Percentiles rank a stretch among this genome's conserved stretches.
Conservation (phyloP, 768 basidiomycete genomes). For the Amanita polypyramis region DNA sequence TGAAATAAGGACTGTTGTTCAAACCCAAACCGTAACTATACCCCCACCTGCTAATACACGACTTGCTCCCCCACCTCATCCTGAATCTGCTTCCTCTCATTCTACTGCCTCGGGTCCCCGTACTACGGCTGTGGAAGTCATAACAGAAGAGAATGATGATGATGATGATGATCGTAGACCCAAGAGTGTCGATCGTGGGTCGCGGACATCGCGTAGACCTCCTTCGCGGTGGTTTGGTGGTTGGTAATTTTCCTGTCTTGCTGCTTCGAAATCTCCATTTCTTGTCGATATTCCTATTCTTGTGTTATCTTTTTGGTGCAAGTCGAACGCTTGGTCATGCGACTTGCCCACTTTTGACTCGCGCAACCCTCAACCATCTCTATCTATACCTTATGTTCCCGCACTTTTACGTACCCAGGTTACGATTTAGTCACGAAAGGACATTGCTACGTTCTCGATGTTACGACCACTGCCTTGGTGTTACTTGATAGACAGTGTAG, state of each 20-base stretch:
- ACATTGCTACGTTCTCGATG: slow-evolving; percentile 14
- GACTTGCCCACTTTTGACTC: neutral
- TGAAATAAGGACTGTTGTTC: slow-evolving; percentile 55
- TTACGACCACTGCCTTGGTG: slow-evolving; percentile 15
- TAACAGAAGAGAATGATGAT: slow-evolving; percentile 48
- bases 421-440: slow-evolving; percentile 2
- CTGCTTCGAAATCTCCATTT: slow-evolving; percentile 23
- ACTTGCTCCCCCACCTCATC: slow-evolving; percentile 61
- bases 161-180: slow-evolving; percentile 24
- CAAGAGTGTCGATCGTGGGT: slow-evolving; percentile 33
- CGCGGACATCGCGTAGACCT: slow-evolving; percentile 35
- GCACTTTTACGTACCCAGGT: neutral
- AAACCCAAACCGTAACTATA: slow-evolving; percentile 57
- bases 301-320: slow-evolving; percentile 10
- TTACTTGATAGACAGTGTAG: slow-evolving; percentile 28
- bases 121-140: slow-evolving; percentile 55
- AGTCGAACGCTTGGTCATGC: slow-evolving; percentile 10
- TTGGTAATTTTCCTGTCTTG: slow-evolving; percentile 32
- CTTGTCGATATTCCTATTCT: slow-evolving; percentile 24
- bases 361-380: neutral
- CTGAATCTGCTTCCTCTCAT: slow-evolving; percentile 48
- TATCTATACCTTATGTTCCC: neutral
- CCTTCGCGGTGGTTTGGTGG: slow-evolving; percentile 51
- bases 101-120: slow-evolving; percentile 55
- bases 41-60: slow-evolving; percentile 75